Percentiles rank a stretch among this genome's conserved stretches.
Evolutionary conservation across 495 filamentous ascomycete genomes (phyloP).

Genomic region (Aspergillus sparsus): DNA sequence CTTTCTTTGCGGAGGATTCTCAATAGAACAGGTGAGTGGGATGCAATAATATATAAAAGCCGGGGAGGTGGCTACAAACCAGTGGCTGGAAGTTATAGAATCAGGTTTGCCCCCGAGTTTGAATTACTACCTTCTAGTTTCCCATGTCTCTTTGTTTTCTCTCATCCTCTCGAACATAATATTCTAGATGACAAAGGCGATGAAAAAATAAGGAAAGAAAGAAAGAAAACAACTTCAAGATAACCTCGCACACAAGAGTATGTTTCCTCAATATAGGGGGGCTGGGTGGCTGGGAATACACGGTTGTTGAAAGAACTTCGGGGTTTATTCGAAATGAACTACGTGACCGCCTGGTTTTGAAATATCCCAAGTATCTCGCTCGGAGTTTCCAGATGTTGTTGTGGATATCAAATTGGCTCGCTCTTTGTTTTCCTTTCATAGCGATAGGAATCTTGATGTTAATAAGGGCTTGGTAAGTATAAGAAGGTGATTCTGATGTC

Average conservation of each 20-base stretch:
- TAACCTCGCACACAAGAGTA: neutral
- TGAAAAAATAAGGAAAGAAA: too few relatives aligned
- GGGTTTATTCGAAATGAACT: slow-evolving; percentile 26
- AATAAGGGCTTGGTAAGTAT: slow-evolving; percentile 5
- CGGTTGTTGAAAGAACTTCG: slow-evolving; percentile 22
- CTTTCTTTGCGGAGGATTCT: slow-evolving; percentile 11
- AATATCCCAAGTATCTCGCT: neutral
- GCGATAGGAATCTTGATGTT: neutral
- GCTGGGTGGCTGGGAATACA: slow-evolving; percentile 45
- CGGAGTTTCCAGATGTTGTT: neutral
- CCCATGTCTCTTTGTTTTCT: slow-evolving; percentile 1
- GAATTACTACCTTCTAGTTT: slow-evolving; percentile 6
- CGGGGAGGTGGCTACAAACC: neutral
- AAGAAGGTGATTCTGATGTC: neutral
- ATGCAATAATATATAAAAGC: slow-evolving; percentile 22
- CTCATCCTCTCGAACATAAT: neutral
- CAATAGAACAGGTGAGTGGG: slow-evolving; percentile 9
- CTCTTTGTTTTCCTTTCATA: neutral
- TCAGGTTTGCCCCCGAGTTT: neutral
- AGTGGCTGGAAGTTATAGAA: slow-evolving; percentile 8
- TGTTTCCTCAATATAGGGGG: slow-evolving; percentile 23
- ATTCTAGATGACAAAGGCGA: neutral
- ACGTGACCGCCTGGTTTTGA: slow-evolving; percentile 11
- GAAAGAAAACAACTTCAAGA: neutral
- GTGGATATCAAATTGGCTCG: neutral